Conservation (phyloP, 257 asterid genomes). For the Salvia rosmarinus region DNA sequence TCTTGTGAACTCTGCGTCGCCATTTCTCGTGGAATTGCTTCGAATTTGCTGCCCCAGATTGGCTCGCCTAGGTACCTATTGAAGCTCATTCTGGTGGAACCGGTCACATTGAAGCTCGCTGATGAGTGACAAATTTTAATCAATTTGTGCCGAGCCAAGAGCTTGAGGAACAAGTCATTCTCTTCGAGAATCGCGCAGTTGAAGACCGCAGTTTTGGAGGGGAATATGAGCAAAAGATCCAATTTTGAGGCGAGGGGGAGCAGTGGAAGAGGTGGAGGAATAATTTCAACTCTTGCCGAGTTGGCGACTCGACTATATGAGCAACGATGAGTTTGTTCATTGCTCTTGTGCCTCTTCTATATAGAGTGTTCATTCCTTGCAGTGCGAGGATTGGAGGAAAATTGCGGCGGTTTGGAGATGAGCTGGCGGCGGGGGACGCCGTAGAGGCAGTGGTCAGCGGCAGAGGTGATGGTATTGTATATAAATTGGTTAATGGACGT, state of each 20-base stretch:
- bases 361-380: constrained; percentile 83
- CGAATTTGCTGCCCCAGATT: constrained; percentile 74
- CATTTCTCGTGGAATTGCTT: constrained; percentile 43
- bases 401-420: neutral
- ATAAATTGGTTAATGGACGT: too few relatives aligned
- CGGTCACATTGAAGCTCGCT: constrained; percentile 49
- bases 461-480: too few relatives aligned
- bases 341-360: constrained; percentile 72
- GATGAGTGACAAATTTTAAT: constrained; percentile 28
- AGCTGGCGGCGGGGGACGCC: constrained; percentile 43
- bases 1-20: constrained; percentile 49
- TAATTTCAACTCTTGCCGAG: constrained; percentile 49
- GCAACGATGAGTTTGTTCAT: constrained; percentile 81
- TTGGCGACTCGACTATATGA: constrained; percentile 55
- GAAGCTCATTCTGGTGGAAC: constrained; percentile 52
- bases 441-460: constrained; percentile 36
- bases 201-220: constrained; percentile 38
- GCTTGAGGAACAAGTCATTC: constrained; percentile 51
- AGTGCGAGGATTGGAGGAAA: constrained; percentile 41
- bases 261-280: constrained; percentile 58
- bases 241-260: constrained; percentile 62
- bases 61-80: constrained; percentile 65
- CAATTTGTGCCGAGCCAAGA: constrained; percentile 45
- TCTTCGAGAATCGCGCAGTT: constrained; percentile 50
- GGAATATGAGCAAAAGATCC: constrained; percentile 60